phyloP scores from a whole-genome alignment of 805 yeast genomes.

The Cyberlindnera nakhonratchasimensis region DNA sequence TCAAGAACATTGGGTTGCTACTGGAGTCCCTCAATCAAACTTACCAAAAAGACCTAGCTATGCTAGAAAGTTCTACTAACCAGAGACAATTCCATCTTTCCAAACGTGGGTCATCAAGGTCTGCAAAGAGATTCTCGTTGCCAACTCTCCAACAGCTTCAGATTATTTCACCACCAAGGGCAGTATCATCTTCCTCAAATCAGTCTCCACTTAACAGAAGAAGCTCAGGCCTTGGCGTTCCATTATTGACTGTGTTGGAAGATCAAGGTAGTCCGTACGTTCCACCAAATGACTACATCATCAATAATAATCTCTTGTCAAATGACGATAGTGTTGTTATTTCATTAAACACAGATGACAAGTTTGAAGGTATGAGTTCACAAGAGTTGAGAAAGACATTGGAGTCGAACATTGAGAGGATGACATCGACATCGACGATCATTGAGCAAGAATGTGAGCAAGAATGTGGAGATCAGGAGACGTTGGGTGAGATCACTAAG shows the following conservation, averaged over 20 bases:
- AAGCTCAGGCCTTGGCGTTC: conserved; percentile 29
- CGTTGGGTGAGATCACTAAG: conserved; percentile 6
- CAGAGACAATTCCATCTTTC: conserved; percentile 13
- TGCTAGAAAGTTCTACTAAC: conserved; percentile 10
- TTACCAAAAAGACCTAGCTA: conserved; percentile 10
- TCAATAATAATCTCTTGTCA: conserved; percentile 18
- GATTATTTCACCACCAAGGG: conserved; percentile 11
- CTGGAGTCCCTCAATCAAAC: conserved; percentile 10
- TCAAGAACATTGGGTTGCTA: conserved; percentile 14
- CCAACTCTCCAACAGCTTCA: conserved; percentile 15
- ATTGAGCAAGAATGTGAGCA: background rate
- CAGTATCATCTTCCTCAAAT: conserved; percentile 12
- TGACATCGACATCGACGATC: conserved; percentile 9
- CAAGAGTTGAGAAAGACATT: conserved; percentile 20
- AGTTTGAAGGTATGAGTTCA: conserved; percentile 11
- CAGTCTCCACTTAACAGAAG: conserved; percentile 21
- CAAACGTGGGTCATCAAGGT: conserved; percentile 12
- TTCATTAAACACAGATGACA: conserved; percentile 10
- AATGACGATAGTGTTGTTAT: conserved; percentile 28
- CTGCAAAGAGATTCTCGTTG: conserved; percentile 23
- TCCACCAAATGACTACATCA: conserved; percentile 19
- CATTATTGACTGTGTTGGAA: conserved; percentile 30
- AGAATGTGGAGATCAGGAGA: background rate
- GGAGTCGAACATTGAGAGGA: conserved; percentile 21
- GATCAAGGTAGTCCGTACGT: conserved; percentile 1